Base-by-base conservation (phyloP, 2,329 filamentous ascomycete genomes). In the Cercospora brassicicola region DNA sequence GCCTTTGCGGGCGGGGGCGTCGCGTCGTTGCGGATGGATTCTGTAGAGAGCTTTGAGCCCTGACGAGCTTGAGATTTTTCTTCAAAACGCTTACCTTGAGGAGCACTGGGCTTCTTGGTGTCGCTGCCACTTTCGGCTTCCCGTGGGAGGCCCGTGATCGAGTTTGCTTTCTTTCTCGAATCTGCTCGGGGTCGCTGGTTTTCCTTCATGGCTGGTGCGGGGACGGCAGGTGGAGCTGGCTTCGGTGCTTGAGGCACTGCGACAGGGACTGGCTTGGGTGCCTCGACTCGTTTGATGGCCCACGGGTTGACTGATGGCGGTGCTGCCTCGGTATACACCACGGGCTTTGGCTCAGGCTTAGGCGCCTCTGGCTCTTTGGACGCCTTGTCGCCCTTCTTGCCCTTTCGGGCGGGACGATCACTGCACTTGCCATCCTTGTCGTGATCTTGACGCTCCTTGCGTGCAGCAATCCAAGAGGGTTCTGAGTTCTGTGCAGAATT, bases 301-400 rank as follows among this genome's bases (percentile, higher is more conserved):
- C 95, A 99, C 70, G 94, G 84, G 79, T 99, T 99, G 67, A 97
- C 91, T 1, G 88, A 80, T 0, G 95, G 95, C 53, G 91, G 85
- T 31, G 93, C 91, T 18, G 94, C 94, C 69, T 95, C 92, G 57
- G 90, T 90, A 51, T 97, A 84, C 74, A 90, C 86, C 69, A 74
- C 68, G 13, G 89, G 88, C 73, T 59, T 84, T 80, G 71, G 84
- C 66, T 81, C 79, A 57, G 71, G 64, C 30, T 72, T 71, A 7
- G 70, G 63, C 5, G 71, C 55, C 8, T 69, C 67, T 33, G 71
- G 15, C 18, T 75, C 73, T 59, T 74, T 71, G n/a, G 71, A 39
- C 31, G 76, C 75, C 53, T 76, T 73, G 28, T 69, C 69, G 42
- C 66, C 67, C 53, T 72, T 72, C 57, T 68, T 69, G 18, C 71